phyloP scores from a whole-genome alignment of 1,284 basidiomycete species.

The Moesziomyces sp. region DNA sequence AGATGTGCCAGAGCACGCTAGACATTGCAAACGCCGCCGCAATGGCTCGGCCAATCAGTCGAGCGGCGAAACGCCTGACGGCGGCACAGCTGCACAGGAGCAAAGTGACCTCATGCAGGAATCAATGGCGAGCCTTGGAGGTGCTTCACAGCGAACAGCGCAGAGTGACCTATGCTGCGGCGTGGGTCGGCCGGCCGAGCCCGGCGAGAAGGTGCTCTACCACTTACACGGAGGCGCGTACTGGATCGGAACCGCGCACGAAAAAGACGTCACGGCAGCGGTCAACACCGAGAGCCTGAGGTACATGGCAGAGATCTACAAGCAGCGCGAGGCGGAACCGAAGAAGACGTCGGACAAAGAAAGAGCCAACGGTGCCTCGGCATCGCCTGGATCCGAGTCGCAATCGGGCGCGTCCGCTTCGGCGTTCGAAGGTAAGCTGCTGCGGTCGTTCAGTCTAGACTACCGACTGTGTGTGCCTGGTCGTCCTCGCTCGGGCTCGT shows the following conservation, averaged over 20 bases:
- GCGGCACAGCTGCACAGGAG: constrained; percentile 10
- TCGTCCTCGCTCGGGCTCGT: constrained; percentile 49
- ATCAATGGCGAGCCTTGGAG: constrained; percentile 11
- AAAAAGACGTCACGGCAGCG: constrained; percentile 54
- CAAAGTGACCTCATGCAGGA: not conserved
- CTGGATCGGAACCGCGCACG: constrained; percentile 63
- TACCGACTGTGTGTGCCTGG: constrained; percentile 59
- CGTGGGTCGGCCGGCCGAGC: constrained; percentile 40
- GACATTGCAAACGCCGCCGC: not conserved
- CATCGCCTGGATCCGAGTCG: constrained; percentile 6
- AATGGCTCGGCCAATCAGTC: not conserved
- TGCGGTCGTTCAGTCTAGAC: constrained; percentile 61
- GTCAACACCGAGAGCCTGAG: constrained; percentile 54
- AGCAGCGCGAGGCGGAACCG: constrained; percentile 9
- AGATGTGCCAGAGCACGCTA: constrained; percentile 23
- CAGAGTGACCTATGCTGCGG: constrained; percentile 13
- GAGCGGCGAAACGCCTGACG: not conserved
- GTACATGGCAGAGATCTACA: constrained; percentile 51
- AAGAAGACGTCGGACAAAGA: not conserved
- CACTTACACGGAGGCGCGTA: constrained; percentile 65
- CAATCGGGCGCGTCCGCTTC: not conserved
- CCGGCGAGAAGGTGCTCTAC: constrained; percentile 57
- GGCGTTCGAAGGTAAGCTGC: constrained; percentile 26
- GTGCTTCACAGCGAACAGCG: constrained; percentile 2
- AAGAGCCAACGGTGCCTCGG: constrained; percentile 3